phyloP scores from a whole-genome alignment of 345 rosid species.

The Bruguiera parviflora region DNA sequence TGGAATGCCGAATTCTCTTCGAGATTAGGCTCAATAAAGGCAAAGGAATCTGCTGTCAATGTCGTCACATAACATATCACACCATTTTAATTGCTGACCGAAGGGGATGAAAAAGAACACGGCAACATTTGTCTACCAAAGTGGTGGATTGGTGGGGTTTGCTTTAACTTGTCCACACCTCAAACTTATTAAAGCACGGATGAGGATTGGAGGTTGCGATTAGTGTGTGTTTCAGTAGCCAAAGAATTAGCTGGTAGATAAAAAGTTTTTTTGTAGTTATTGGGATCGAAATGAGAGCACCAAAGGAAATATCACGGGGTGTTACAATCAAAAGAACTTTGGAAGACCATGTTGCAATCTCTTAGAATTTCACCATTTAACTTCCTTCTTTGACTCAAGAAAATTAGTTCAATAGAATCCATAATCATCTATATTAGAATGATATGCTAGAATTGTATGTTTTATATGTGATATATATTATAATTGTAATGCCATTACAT shows the following conservation, averaged over 20 bases:
- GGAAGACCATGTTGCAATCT: background rate
- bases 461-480: background rate
- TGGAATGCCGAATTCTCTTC: background rate
- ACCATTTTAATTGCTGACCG: background rate
- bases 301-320: no score
- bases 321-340: background rate
- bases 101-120: background rate
- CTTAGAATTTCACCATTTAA: background rate
- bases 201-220: background rate
- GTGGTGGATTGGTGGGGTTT: conserved; percentile 4
- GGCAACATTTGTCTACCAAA: no score
- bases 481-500: background rate
- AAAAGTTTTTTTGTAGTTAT: no score
- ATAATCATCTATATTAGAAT: background rate
- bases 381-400: background rate
- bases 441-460: background rate
- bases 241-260: no score
- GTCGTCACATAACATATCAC: no score
- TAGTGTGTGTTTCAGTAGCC: no score
- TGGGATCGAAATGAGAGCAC: no score
- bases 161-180: conserved; percentile 1
- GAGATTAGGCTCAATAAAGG: background rate
- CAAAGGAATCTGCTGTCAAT: background rate
- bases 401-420: background rate
- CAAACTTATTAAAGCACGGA: background rate